Base-by-base conservation (phyloP, 1,139 yeast species). In the Sugiyamaella pinicola region DNA sequence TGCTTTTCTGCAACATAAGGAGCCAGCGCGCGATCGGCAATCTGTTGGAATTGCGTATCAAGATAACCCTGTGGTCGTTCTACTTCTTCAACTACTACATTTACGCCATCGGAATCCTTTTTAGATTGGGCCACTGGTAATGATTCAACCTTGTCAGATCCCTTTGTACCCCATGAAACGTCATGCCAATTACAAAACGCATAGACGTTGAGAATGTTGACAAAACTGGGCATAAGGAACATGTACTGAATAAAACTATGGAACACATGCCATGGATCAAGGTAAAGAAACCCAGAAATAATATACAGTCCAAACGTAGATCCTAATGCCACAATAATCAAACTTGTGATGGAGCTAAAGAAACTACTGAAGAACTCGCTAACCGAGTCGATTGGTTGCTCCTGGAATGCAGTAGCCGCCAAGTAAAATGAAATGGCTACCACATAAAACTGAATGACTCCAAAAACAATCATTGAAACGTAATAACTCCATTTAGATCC, bases 131-230 rank as follows among this genome's bases (percentile, higher is more conserved):
- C 79, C 41, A 80, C 80, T 31, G 89, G 89, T 49, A 82, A 68
- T 22, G 81, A 82, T 57, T 78, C 81, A 1, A 84, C 82, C 55
- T 76, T 78, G 54, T 81, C 81, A 9, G 84, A 87, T 56, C 98
- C 99, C 68, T 93, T 93, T 0, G 99, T 93, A 66, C 99, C 99
- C 99, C 99, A 93, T 1, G 96, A 86, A 44, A 91, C 91, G 75
- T 91, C 98, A 71, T 91, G 97, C 56, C 96, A 86, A 69, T 91
- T 91, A 74, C 97, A 90, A 66, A 91, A 90, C 1, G 98, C 96
- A 73, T 89, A 91, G 39, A 91, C 76, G 52, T 70, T 72, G 34
- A 72, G 76, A 15, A 95, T 85, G 69, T 95, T 90, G 49, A 95
- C 87, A 67, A 89, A 91, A 3, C 95, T 83, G 4, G 98, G 97